Evolutionary conservation across 176 grass and related monocot species (phyloP), one percentile per base, ranked within the genome.

Genomic region (Zizania latifolia): DNA sequence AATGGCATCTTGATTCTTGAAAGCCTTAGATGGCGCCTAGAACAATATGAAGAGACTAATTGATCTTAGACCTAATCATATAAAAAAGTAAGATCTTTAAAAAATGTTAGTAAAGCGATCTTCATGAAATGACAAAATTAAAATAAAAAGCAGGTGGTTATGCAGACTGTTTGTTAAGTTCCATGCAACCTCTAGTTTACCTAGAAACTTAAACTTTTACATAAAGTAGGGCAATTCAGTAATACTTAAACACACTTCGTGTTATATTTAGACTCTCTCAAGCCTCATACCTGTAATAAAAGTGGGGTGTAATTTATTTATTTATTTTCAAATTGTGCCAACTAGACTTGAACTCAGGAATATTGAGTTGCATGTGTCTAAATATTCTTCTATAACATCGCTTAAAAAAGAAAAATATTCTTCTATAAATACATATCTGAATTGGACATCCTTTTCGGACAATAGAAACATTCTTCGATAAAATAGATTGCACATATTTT

Each of bases 401-500:
- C n/a, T n/a, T n/a, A n/a, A n/a, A n/a, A n/a, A n/a, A n/a, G n/a
- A n/a, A n/a, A n/a, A n/a, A n/a, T n/a, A 67, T 82, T 36, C 28
- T 43, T 67, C 46, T 56, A 1, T 50, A 44, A 71, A 6, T 35
- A 55, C n/a, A 6, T 65, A 64, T 59, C 41, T 76, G 65, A 76
- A 86, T 76, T 58, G 45, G 36, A 71, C 29, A 71, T 0, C 21
- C 3, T 71, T 37, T n/a, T 71, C n/a, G n/a, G n/a, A n/a, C n/a
- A n/a, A n/a, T n/a, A n/a, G n/a, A n/a, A n/a, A n/a, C n/a, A n/a
- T n/a, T n/a, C n/a, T n/a, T n/a, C n/a, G 27, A 53, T 22, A 53
- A 10, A 53, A 21, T 53, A 53, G 48, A 53, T 53, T 7, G 48
- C 22, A 53, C 48, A 53, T 10, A 21, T 22, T 8, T 22, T 22